phyloP scores from a whole-genome alignment of 1,139 yeast genomes.

The Yamadazyma blattariae region DNA sequence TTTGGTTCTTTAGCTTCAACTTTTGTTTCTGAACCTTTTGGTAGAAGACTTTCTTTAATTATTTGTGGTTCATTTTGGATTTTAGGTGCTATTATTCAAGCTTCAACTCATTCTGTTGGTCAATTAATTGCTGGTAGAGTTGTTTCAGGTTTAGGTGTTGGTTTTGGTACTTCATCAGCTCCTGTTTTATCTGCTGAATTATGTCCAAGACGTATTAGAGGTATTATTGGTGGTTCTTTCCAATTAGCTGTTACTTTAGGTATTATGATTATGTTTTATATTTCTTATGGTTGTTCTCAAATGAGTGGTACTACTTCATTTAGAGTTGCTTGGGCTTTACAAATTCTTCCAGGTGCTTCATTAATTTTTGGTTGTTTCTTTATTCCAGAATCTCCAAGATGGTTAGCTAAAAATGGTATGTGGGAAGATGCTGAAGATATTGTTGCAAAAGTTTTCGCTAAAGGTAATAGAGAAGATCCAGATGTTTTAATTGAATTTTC shows the following conservation, averaged over 20 bases:
- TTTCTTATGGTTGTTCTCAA: slow-evolving; percentile 57
- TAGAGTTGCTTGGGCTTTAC: slow-evolving; percentile 69
- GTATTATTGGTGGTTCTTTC: slow-evolving; percentile 61
- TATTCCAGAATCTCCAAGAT: slow-evolving; percentile 74
- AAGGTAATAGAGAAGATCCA: slow-evolving; percentile 52
- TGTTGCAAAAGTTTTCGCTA: slow-evolving; percentile 51
- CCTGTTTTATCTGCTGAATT: slow-evolving; percentile 77
- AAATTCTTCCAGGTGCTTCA: slow-evolving; percentile 57
- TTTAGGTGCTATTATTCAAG: slow-evolving; percentile 49
- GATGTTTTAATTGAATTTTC: slow-evolving; percentile 56
- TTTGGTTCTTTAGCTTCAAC: slow-evolving; percentile 53
- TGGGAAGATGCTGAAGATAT: slow-evolving; percentile 63
- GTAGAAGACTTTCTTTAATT: slow-evolving; percentile 54
- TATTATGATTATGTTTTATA: slow-evolving; percentile 56
- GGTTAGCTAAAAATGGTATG: slow-evolving; percentile 61
- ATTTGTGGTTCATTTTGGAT: slow-evolving; percentile 46
- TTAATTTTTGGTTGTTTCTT: slow-evolving; percentile 47
- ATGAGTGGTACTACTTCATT: slow-evolving; percentile 52
- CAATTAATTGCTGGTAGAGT: slow-evolving; percentile 60
- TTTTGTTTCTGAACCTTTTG: slow-evolving; percentile 52
- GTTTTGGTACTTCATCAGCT: slow-evolving; percentile 67
- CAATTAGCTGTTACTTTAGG: slow-evolving; percentile 73
- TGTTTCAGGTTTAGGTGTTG: slow-evolving; percentile 67
- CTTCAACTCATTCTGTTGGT: slow-evolving; percentile 42
- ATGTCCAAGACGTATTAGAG: slow-evolving; percentile 64